Evolutionary conservation across 176 grass and related monocot genomes (phyloP).

Genomic region (Pontederia paniculata): DNA sequence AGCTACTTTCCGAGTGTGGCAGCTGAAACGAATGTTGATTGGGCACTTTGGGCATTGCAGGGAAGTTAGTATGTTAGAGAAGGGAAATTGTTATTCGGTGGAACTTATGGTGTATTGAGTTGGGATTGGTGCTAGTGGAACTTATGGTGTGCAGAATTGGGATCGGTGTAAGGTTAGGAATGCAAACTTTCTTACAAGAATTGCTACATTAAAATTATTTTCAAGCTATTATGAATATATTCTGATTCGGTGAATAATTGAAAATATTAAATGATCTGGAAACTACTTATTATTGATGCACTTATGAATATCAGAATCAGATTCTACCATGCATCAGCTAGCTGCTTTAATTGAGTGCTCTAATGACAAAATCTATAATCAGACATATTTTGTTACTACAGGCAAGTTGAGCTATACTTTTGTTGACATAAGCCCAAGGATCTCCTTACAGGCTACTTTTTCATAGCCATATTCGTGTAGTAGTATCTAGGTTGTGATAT

Average conservation of each 20-base stretch:
- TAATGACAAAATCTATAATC: no score
- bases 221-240: conserved; percentile 42
- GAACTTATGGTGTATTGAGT: conserved; percentile 68
- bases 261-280: not conserved
- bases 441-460: no score
- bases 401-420: no score
- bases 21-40: conserved; percentile 83
- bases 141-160: no score
- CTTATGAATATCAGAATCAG: no score
- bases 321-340: no score
- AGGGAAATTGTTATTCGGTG: conserved; percentile 58
- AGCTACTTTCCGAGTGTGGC: conserved; percentile 68
- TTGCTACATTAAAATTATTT: conserved; percentile 57
- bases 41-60: conserved; percentile 89
- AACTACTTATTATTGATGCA: not conserved
- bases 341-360: no score
- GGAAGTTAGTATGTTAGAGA: conserved; percentile 86
- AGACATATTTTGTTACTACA: no score
- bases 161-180: conserved; percentile 77
- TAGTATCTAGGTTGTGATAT: not conserved
- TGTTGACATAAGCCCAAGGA: no score
- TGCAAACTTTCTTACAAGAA: conserved; percentile 51
- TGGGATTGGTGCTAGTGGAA: no score
- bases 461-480: no score
- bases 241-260: not conserved